Percentiles rank a stretch among this genome's conserved stretches.
Conservation (phyloP, 768 basidiomycete species). For the Chalciporus pseudorubinellus region DNA sequence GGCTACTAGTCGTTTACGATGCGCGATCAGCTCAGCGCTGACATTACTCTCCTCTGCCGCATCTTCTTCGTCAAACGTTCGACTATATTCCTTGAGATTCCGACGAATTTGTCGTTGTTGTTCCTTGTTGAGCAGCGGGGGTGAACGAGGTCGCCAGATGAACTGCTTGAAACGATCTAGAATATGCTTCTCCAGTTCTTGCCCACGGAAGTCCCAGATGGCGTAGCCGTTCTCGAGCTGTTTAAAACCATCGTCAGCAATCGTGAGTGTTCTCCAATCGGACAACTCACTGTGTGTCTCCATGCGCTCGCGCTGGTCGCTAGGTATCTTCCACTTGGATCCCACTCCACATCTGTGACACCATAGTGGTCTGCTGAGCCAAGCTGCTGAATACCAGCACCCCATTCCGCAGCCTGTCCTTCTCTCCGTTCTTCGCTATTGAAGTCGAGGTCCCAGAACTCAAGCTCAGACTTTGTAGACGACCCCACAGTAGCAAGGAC, state of each 20-base stretch:
- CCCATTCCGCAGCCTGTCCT: constrained; percentile 66
- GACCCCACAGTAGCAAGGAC: constrained; percentile 96
- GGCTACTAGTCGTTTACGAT: constrained; percentile 87
- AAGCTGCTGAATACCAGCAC: constrained; percentile 79
- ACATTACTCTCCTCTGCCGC: constrained; percentile 93
- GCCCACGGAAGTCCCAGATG: constrained; percentile 98
- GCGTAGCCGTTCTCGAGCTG: constrained; percentile 96
- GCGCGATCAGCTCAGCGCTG: constrained; percentile 88
- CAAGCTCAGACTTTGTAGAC: constrained; percentile 92
- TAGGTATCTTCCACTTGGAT: constrained; percentile 91
- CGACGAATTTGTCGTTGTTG: constrained; percentile 83
- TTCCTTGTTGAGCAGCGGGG: constrained; percentile 81
- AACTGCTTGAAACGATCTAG: constrained; percentile 98
- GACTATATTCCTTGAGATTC: constrained; percentile 89
- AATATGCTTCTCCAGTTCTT: constrained; percentile 85
- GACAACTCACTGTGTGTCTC: constrained; percentile 77
- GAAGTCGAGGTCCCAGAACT: constrained; percentile 99
- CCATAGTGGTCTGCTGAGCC: constrained; percentile 93
- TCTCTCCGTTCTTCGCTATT: constrained; percentile 55
- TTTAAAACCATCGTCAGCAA: constrained; percentile 5
- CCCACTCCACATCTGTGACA: constrained; percentile 97
- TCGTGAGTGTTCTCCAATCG: not conserved
- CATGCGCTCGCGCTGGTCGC: constrained; percentile 93
- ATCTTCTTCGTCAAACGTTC: constrained; percentile 94
- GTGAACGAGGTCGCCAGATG: constrained; percentile 96